Base-by-base conservation (phyloP, 805 yeast species). In the Grigorovia transvaalensis region DNA sequence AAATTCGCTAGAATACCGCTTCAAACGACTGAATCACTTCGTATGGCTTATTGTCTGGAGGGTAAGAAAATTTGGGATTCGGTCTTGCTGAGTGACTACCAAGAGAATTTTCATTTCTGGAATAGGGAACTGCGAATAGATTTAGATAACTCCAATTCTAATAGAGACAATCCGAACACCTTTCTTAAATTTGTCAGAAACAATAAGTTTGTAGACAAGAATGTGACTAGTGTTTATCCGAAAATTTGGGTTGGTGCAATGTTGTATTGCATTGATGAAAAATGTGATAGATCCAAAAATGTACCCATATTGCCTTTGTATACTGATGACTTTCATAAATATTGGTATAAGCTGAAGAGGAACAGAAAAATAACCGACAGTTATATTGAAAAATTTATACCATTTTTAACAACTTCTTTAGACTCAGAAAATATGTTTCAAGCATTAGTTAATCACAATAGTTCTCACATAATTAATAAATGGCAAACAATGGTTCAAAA, bases 151-250 rank as follows among this genome's bases (percentile, higher is more conserved):
- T 23, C 6, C 6, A 23, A 6, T 3, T 23, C 38, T 11, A 33
- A 13, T 13, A 33, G 38, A 9, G 8, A 33, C 11, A 33, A 4
- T 9, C 9, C 15, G 3, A 33, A 8, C 15, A 12, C 9, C 15
- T 81, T 86, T 53, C 82, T 74, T 58, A 79, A 81, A 52, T 62
- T 82, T 52, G 85, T 79, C 64, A 72, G 89, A 57, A 70, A 82
- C 44, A 74, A 75, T 55, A 74, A 76, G 56, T 82, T 77, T 57
- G 77, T 79, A 0, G 62, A 61, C 12, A 68, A 80, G 48, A 64
- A 72, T 30, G 49, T 74, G 11, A 71, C 76, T 1, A 59, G 80
- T 7, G 81, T 72, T 58, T 67, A 78, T 15, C 87, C 88, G 0
- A 69, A 73, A 18, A 74, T 80, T 0, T 77, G 78, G 67, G 77